Evolutionary conservation across 2,329 filamentous ascomycete species (phyloP).

Genomic region (Decorospora gaudefroyi): DNA sequence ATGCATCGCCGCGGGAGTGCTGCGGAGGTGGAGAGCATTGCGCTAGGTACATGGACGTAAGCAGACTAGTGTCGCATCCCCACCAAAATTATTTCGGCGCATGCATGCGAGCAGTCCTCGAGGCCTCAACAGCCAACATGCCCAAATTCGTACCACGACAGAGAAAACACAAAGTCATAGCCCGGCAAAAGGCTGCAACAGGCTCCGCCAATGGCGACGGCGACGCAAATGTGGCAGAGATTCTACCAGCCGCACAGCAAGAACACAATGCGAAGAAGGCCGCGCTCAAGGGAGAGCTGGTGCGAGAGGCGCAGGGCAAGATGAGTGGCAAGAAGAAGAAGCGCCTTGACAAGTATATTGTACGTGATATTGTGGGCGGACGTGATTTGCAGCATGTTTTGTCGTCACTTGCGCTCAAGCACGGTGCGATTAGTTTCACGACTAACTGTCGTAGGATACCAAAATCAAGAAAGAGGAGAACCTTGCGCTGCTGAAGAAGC

Average conservation of each 20-base stretch:
- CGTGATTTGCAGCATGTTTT: not conserved
- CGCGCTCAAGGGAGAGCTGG: slow-evolving; percentile 59
- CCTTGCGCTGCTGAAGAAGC: slow-evolving; percentile 77
- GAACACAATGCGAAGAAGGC: slow-evolving; percentile 60
- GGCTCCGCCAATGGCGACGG: slow-evolving; percentile 46
- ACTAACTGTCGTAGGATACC: slow-evolving; percentile 63
- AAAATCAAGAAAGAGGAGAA: slow-evolving; percentile 96
- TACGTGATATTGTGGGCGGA: slow-evolving; percentile 39
- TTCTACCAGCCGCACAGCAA: slow-evolving; percentile 55
- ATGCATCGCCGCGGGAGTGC: slow-evolving; percentile 23
- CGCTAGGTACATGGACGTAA: too few species aligned
- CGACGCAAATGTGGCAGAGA: slow-evolving; percentile 60
- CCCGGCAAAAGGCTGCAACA: slow-evolving; percentile 57
- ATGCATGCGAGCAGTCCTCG: slow-evolving; percentile 12
- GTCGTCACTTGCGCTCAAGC: not conserved
- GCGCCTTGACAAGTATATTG: slow-evolving; percentile 70
- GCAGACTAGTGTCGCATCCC: slow-evolving; percentile 32
- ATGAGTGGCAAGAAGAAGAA: slow-evolving; percentile 69
- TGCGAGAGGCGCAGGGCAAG: slow-evolving; percentile 58
- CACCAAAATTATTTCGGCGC: slow-evolving; percentile 47
- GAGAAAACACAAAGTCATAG: slow-evolving; percentile 66
- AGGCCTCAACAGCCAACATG: slow-evolving; percentile 30
- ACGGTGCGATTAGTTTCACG: not conserved
- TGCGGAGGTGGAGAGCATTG: too few species aligned
- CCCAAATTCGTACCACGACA: slow-evolving; percentile 57